Base-by-base conservation (phyloP, 352 stramenopile genomes). In the Globisporangium uncinulatum region DNA sequence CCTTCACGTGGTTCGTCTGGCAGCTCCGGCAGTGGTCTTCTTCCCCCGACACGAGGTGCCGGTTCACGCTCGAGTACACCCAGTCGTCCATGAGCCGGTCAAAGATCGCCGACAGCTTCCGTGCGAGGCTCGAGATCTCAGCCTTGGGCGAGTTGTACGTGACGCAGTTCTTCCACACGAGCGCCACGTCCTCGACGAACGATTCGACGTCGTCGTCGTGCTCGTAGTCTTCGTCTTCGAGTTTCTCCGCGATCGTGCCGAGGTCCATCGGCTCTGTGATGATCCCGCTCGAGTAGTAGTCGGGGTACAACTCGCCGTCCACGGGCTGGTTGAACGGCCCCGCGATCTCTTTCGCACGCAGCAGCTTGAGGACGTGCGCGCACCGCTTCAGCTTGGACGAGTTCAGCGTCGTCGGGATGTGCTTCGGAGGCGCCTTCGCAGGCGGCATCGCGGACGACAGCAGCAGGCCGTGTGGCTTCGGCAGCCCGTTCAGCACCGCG, bases 131-230 rank as follows among this genome's bases (percentile, higher is more conserved):
- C 0, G 81, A 91, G 43, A 94, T 94, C 57, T 90, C 81, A 0
- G 85, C 80, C 65, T 87, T 86, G 49, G 87, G 51, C 24, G 81
- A 92, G 49, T 94, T 94, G 71, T 89, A 94, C 24, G 79, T 70
- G 59, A 83, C 91, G 49, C 85, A 94, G 39, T 94, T 94, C 69
- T 83, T 93, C 83, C 81, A 93, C 15, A 94, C 80, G 17, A 92
- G 56, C 29, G 81, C 57, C 17, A 94, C 82, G 53, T 94, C 85
- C 13, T 93, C 85, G 6, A 93, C 68, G 52, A 94, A 92, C 2
- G 74, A 73, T 17, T 91, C 83, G 6, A 92, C 73, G 36, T 92
- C 85, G 42, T 85, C 73, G 50, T 94, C 82, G 45, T 84, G 74
- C 52, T 91, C 83, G 52, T 94, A 94, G 43, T 94, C 85, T 58